Conservation (phyloP, 768 basidiomycete genomes). For the Phylloporus sp. region DNA sequence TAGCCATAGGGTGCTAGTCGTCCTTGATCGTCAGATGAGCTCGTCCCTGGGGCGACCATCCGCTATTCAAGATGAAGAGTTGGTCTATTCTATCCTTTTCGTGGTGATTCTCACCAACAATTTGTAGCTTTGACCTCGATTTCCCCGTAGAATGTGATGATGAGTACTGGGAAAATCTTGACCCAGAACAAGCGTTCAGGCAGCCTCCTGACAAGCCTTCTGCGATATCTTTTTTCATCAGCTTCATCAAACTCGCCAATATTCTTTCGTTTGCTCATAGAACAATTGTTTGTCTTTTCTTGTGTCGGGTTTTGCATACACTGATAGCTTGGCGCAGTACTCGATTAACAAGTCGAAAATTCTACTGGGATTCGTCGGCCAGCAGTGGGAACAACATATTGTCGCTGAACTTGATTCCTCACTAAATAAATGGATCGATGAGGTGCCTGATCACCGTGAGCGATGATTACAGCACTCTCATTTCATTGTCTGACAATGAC, state of each 20-base stretch:
- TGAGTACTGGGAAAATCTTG: constrained; percentile 57
- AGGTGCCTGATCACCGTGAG: constrained; percentile 49
- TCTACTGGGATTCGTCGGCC: constrained; percentile 46
- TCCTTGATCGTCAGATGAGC: constrained; percentile 33
- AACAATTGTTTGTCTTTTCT: constrained; percentile 47
- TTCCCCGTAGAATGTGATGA: constrained; percentile 66
- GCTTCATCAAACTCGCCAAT: constrained; percentile 52
- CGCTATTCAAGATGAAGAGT: constrained; percentile 71
- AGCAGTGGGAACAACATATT: constrained; percentile 58
- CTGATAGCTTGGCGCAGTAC: constrained; percentile 44
- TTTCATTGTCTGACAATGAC: constrained; percentile 3
- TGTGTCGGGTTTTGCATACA: neutral
- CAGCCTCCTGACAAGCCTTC: constrained; percentile 64
- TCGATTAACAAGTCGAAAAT: constrained; percentile 63
- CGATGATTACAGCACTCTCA: neutral
- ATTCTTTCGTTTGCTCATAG: constrained; percentile 60
- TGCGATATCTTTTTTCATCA: constrained; percentile 48
- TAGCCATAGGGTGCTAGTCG: constrained; percentile 27
- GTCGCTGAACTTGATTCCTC: constrained; percentile 73
- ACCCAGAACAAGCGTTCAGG: constrained; percentile 47
- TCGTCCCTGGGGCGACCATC: constrained; percentile 61
- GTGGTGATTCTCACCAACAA: neutral
- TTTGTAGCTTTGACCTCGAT: constrained; percentile 55
- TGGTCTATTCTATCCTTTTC: constrained; percentile 20
- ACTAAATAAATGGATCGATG: constrained; percentile 75